A percentile compares a stretch with the other conserved stretches of the same genome.
These are phyloP conservation scores for Sphagnum magellanicum DNA, from an alignment of 228 moss, liverwort and hornwort species.

Conservation along the genomic window DNA sequence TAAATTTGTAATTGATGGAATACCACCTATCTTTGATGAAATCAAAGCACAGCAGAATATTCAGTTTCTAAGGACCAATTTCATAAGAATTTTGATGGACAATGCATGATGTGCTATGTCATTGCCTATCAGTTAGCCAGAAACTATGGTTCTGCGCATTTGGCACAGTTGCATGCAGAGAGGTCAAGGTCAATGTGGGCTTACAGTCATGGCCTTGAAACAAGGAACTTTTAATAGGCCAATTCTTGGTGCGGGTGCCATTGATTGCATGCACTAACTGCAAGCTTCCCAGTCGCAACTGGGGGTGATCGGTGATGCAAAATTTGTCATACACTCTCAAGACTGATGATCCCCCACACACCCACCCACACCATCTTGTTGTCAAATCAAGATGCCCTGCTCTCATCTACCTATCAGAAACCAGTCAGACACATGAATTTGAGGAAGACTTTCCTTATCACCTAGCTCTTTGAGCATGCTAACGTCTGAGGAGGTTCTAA, in stretches of 20 bases:
- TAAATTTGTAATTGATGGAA: too few species aligned
- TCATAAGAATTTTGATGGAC: too few species aligned
- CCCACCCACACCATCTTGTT: not conserved
- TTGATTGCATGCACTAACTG: constrained; percentile 72
- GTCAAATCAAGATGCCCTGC: not conserved
- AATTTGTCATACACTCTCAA: constrained; percentile 85
- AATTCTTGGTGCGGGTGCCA: constrained; percentile 85
- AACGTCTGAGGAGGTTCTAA: not conserved
- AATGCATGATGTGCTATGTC: too few species aligned
- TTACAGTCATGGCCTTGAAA: constrained; percentile 89
- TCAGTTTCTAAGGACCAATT: too few species aligned
- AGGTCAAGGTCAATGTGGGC: constrained; percentile 5
- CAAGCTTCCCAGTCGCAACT: constrained; percentile 54
- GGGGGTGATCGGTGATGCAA: constrained; percentile 68
- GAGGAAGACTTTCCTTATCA: too few species aligned
- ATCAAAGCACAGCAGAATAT: too few species aligned
- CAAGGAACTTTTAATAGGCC: constrained; percentile 91
- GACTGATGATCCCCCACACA: constrained; percentile 30
- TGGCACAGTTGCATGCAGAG: not conserved
- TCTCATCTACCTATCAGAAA: not conserved
- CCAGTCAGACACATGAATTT: not conserved
- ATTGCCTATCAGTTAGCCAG: too few species aligned
- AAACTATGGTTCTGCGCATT: too few species aligned
- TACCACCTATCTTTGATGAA: too few species aligned
- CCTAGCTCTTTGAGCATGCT: too few species aligned